phyloP scores from a whole-genome alignment of 257 asterid species.

The Salvia miltiorrhiza region DNA sequence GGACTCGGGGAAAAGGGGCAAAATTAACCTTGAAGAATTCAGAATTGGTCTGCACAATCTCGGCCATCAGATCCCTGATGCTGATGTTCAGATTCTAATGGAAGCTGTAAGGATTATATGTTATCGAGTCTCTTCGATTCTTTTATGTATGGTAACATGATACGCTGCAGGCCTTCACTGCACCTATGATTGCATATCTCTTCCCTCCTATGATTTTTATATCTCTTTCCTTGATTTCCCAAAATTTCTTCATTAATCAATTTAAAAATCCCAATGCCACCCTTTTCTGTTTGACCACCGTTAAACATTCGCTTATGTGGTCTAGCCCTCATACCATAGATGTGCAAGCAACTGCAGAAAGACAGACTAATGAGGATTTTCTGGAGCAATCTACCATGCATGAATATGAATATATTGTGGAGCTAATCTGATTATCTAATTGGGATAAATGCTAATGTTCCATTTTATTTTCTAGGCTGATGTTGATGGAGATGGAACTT shows the following conservation, averaged over 20 bases:
- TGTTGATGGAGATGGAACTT: conserved; percentile 61
- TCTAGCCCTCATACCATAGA: not conserved
- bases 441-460: not conserved
- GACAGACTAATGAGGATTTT: not conserved
- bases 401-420: not conserved
- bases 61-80: conserved; percentile 64
- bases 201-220: not conserved
- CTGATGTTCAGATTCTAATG: conserved; percentile 67
- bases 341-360: not conserved
- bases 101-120: conserved; percentile 55
- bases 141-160: not conserved
- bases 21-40: conserved; percentile 50
- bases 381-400: not conserved
- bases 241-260: not conserved
- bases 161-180: not conserved
- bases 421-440: not conserved
- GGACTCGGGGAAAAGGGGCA: conserved; percentile 57
- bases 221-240: not conserved
- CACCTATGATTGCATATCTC: not conserved
- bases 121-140: not conserved
- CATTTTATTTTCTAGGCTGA: conserved; percentile 52
- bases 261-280: not conserved
- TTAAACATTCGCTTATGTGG: not conserved
- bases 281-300: not conserved
- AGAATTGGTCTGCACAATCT: conserved; percentile 51